Evolutionary conservation across 2,329 filamentous ascomycete species (phyloP), one percentile per base, ranked within the genome.

Genomic region (Hymenoscyphus infarciens): DNA sequence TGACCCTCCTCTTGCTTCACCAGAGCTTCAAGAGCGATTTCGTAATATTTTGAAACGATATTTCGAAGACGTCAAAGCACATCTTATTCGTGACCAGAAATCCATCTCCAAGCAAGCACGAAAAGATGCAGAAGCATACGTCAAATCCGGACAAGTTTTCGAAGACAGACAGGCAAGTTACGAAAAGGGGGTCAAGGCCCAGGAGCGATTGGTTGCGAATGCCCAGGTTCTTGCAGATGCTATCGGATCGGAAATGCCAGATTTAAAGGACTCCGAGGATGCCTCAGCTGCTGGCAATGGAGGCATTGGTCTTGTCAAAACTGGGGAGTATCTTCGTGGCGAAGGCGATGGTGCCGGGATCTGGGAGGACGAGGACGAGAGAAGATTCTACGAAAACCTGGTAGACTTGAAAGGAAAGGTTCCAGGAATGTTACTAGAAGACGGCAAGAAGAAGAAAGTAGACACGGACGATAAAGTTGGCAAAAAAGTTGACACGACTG

Each of bases 331-430:
- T 72, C 81, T 98, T 45, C 89, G 92, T 42, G 93, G 92, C 13
- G 91, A 96, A 74, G 89, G 88, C 25, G 94, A 98, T 63, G 93
- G 92, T 22, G 85, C 93, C 27, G 95, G 95, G 0, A 98, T 99
- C 66, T 99, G 95, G 95, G 93, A 97, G 78, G 95, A 99, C 70
- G 95, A 99, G 73, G 95, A 99, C 61, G 94, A 99, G 77, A 87
- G 95, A 64, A 90, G 95, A 64, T 99, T 99, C 75, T 99, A 99
- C 77, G 95, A 99, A 79, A 98, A 97, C 67, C 77, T 99, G 11
- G 90, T 96, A 13, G 95, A 99, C 73, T 80, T 99, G 16, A 97
- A 96, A 74, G 95, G 96, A 69, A 96, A 97, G 70, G 95, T 99
- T 2, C 96, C 95, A 0, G 89, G 89, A 1, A 96, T 99, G 70